Evolutionary conservation across 2,329 filamentous ascomycete genomes (phyloP).

Genomic region (Leptographium radiaticola): DNA sequence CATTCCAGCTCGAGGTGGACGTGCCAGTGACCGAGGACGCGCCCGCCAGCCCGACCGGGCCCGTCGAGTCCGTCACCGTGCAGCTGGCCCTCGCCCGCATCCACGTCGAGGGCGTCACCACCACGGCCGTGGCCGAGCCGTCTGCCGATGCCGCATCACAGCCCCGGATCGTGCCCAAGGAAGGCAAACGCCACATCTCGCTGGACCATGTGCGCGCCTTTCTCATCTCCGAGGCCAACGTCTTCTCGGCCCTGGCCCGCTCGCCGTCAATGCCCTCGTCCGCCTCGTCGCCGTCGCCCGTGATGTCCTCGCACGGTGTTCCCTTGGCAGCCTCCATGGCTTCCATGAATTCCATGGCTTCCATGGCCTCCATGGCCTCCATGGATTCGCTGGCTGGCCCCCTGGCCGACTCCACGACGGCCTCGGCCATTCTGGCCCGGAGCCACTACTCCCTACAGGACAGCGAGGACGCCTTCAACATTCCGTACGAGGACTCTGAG

Average conservation of each 20-base stretch:
- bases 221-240: slow-evolving; percentile 53
- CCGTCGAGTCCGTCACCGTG: slow-evolving; percentile 43
- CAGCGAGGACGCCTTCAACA: slow-evolving; percentile 42
- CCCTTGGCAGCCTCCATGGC: not conserved
- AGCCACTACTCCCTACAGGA: slow-evolving; percentile 27
- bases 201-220: slow-evolving; percentile 51
- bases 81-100: slow-evolving; percentile 52
- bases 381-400: slow-evolving; percentile 6
- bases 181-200: slow-evolving; percentile 52
- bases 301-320: not conserved
- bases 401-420: slow-evolving; percentile 16
- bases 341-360: slow-evolving; percentile 2
- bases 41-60: slow-evolving; percentile 2
- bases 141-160: not conserved
- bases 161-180: slow-evolving; percentile 32
- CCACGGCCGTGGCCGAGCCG: slow-evolving; percentile 5
- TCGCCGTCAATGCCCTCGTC: slow-evolving; percentile 48
- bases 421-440: slow-evolving; percentile 20
- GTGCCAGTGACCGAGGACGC: slow-evolving; percentile 30
- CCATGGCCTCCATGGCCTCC: slow-evolving; percentile 5
- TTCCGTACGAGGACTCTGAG: slow-evolving; percentile 40
- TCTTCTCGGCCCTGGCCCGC: slow-evolving; percentile 46
- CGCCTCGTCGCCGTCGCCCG: slow-evolving; percentile 23
- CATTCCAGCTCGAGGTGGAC: slow-evolving; percentile 51
- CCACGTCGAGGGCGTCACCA: slow-evolving; percentile 53